Conservation (phyloP, 768 basidiomycete species). For the Leccinum variicolor region DNA sequence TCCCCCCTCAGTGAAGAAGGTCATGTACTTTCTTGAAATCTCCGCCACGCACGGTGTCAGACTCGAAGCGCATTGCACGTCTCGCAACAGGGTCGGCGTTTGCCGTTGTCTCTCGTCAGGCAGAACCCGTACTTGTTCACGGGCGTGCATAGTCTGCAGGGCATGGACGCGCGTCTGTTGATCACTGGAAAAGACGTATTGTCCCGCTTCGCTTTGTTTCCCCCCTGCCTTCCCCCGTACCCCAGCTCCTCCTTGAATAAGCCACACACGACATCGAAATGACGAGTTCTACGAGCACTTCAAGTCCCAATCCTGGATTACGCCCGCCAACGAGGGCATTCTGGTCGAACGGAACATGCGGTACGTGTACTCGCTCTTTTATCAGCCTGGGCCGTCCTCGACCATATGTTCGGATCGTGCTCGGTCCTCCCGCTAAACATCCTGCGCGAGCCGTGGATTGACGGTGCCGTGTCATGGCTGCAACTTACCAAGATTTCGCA, state of each 20-base stretch:
- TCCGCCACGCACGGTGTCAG: too few species aligned
- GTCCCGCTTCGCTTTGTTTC: too few species aligned
- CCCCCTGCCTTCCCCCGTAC: not conserved
- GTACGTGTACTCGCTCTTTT: conserved; percentile 25
- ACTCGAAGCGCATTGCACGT: too few species aligned
- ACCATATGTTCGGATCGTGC: conserved; percentile 23
- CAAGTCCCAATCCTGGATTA: conserved; percentile 22
- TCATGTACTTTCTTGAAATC: too few species aligned
- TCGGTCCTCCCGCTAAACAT: conserved; percentile 26
- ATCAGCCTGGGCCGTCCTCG: conserved; percentile 23
- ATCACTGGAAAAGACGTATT: too few species aligned
- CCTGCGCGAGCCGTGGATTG: conserved; percentile 25
- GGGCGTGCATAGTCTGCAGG: too few species aligned
- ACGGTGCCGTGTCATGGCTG: conserved; percentile 24
- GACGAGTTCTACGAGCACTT: conserved; percentile 36
- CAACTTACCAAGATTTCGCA: too few species aligned
- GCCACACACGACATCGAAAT: conserved; percentile 41
- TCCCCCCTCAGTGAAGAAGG: too few species aligned
- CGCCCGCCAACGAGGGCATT: conserved; percentile 1
- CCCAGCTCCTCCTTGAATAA: conserved; percentile 36
- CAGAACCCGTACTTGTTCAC: too few species aligned
- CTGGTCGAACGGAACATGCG: conserved; percentile 28
- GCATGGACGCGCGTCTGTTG: too few species aligned
- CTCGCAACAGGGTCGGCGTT: too few species aligned
- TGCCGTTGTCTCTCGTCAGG: too few species aligned